Evolutionary conservation across 139 green algal species (phyloP).

Genomic region (Auxenochlorella protothecoides): DNA sequence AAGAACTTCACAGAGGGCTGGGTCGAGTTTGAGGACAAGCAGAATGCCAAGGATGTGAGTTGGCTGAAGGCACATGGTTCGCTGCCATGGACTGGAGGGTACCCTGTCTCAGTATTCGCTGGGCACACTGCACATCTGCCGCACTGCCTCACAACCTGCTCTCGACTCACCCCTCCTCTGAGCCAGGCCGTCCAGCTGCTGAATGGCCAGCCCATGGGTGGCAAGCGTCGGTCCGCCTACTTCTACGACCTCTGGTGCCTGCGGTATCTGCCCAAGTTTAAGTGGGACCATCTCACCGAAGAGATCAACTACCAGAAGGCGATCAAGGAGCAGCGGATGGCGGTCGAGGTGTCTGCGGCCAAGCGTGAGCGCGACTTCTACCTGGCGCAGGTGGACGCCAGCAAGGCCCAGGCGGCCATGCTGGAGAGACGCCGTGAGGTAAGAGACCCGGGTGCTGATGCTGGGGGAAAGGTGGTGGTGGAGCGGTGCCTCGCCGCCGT

Average conservation of each 20-base stretch:
- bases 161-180: too few species aligned
- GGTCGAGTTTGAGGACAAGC: constrained; percentile 93
- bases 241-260: constrained; percentile 88
- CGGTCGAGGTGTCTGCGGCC: constrained; percentile 69
- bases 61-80: constrained; percentile 41
- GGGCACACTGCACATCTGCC: too few species aligned
- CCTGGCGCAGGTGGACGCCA: constrained; percentile 34
- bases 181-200: neutral
- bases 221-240: constrained; percentile 66
- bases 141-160: too few species aligned
- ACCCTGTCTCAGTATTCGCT: too few species aligned
- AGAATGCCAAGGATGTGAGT: constrained; percentile 65
- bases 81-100: neutral
- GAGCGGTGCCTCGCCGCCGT: too few species aligned
- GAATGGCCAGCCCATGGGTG: constrained; percentile 50
- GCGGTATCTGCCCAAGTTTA: constrained; percentile 93
- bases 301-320: constrained; percentile 74
- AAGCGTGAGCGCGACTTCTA: constrained; percentile 93
- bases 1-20: constrained; percentile 95
- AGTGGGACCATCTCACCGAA: constrained; percentile 92
- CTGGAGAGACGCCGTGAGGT: too few species aligned
- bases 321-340: constrained; percentile 79
- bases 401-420: too few species aligned
- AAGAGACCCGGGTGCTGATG: too few species aligned
- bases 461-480: too few species aligned